phyloP scores from a whole-genome alignment of 148 eudicot genomes.

The Fagopyrum homotropicum region DNA sequence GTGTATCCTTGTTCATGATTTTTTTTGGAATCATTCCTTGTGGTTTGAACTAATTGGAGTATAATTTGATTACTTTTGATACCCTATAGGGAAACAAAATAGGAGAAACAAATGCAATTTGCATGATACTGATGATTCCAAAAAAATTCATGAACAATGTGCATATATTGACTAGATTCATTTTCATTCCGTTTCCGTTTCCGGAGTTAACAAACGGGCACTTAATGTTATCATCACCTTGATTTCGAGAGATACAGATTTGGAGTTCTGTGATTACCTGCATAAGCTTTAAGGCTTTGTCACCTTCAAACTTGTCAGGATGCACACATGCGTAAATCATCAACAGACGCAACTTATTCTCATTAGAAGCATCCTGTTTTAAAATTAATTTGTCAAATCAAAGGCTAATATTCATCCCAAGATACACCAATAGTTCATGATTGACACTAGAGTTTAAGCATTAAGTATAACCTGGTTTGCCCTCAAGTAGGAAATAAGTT shows the following conservation, averaged over 20 bases:
- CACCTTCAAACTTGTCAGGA: conserved; percentile 98
- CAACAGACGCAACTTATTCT: conserved; percentile 78
- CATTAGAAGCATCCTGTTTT: conserved; percentile 51
- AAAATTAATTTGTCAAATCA: conserved; percentile 7
- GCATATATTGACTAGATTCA: too few species aligned
- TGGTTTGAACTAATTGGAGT: too few species aligned
- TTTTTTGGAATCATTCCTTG: too few species aligned
- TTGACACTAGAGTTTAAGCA: background rate
- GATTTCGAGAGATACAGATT: background rate
- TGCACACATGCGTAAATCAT: conserved; percentile 81
- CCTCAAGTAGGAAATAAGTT: conserved; percentile 72
- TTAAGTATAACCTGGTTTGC: conserved; percentile 38
- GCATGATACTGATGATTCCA: too few species aligned
- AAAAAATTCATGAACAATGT: too few species aligned
- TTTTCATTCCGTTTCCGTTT: too few species aligned
- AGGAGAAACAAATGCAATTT: too few species aligned
- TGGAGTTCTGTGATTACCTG: conserved; percentile 44
- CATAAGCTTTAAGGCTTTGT: conserved; percentile 87
- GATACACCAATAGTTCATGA: background rate
- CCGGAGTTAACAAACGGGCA: too few species aligned
- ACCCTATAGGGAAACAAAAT: too few species aligned
- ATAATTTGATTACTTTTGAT: too few species aligned
- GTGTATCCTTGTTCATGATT: too few species aligned
- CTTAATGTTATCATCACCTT: background rate
- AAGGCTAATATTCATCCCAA: background rate